Evolutionary conservation across 2,329 filamentous ascomycete genomes (phyloP).

Genomic region (Colletotrichum liaoningense): DNA sequence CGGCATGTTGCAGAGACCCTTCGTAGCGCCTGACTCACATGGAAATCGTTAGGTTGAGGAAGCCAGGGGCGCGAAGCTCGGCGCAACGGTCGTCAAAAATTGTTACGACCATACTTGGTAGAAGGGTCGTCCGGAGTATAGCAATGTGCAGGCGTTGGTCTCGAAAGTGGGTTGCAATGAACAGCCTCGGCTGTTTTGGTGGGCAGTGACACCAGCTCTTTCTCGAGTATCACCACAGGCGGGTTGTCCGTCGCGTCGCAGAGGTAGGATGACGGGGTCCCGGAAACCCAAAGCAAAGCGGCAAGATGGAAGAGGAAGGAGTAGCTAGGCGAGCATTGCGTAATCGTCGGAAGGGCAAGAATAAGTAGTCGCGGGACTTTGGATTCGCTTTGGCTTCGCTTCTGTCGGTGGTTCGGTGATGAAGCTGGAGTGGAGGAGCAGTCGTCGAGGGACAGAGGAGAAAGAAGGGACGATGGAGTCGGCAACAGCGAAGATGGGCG

Average conservation of each 20-base stretch:
- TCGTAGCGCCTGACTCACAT: constrained; percentile 54
- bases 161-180: background rate
- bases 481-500: background rate
- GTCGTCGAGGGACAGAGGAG: constrained; percentile 4
- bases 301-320: background rate
- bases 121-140: background rate
- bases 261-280: constrained; percentile 17
- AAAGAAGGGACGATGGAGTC: background rate
- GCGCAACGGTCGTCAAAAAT: constrained; percentile 57
- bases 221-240: background rate
- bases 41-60: constrained; percentile 66
- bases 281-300: constrained; percentile 17
- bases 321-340: constrained; percentile 31
- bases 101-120: constrained; percentile 22
- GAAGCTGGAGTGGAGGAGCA: constrained; percentile 18
- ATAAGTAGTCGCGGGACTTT: background rate
- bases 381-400: constrained; percentile 4
- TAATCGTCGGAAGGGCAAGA: constrained; percentile 2
- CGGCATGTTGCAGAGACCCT: too few relatives aligned
- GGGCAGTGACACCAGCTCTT: background rate
- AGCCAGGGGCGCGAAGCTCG: constrained; percentile 62
- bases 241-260: constrained; percentile 5
- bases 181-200: background rate
- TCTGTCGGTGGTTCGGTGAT: constrained; percentile 15
- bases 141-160: background rate